Base-by-base conservation (phyloP, 441 rosid genomes). In the Croton laevigatus region DNA sequence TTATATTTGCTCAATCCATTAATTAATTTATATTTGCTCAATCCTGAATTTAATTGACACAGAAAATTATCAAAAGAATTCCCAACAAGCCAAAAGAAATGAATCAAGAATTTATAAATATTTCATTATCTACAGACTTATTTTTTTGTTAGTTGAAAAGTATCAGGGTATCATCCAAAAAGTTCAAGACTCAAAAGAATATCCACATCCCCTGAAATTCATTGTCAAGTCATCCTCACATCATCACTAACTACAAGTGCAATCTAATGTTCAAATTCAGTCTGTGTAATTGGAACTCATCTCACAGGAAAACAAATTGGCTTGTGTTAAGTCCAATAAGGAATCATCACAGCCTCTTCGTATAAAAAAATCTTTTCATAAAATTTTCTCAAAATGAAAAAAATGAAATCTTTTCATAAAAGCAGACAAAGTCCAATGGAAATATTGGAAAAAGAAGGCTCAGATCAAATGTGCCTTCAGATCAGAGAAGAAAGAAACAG, bases 141-240 rank as follows among this genome's bases (percentile, higher is more conserved):
- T 45, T 65, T 64, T 65, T 14, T 20, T 44, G 22, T 48, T 27
- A 58, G 2, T 45, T 36, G 52, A 51, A 27, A 10, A 13, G 62
- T 12, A 32, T 60, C 17, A 34, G 32, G 6, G 49, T 27, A 61
- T 36, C 37, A 13, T n/a, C 60, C 62, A 66, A 19, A 68, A 63
- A 63, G 55, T 51, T 65, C 36, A 73, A 46, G 23, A 72, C 40
- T 59, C 48, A 72, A 42, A 46, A 36, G 46, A 36, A 48, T 37
- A 51, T 34, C 38, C 59, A 23, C 17, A 48, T 36, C 46, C 7
- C 71, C 6, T 54, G 66, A 63, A 55, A 63, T 64, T 32, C 65
- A 48, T 13, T 51, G 11, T 48, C 55, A 73, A 53, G 20, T 48
- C n/a, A 52, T 45, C 17, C 40, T 54, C 64, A 57, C 1, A 16